Evolutionary conservation across 768 basidiomycete genomes (phyloP).

Genomic region (Gelatoporia subvermispora): DNA sequence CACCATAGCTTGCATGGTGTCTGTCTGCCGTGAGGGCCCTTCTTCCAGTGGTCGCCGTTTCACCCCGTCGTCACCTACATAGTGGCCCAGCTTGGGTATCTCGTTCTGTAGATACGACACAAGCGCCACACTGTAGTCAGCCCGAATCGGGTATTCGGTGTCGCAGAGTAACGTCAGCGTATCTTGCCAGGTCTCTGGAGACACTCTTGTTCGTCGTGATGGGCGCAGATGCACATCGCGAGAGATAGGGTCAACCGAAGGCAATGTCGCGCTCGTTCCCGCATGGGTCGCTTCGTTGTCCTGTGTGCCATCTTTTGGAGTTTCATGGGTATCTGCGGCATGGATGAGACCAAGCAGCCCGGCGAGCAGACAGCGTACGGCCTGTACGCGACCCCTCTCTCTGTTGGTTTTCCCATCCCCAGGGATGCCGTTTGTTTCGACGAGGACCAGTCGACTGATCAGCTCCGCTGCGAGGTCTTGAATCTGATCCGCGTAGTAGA

Average conservation of each 20-base stretch:
- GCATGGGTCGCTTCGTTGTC: conserved; percentile 7
- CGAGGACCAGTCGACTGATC: conserved; percentile 62
- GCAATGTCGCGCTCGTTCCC: conserved; percentile 9
- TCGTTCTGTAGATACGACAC: conserved; percentile 74
- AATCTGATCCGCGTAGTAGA: conserved; percentile 95
- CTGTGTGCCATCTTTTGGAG: conserved; percentile 21
- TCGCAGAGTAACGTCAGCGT: conserved; percentile 84
- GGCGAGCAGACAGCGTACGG: conserved; percentile 65
- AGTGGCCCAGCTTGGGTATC: conserved; percentile 59
- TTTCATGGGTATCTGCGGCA: conserved; percentile 50
- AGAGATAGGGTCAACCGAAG: conserved; percentile 4
- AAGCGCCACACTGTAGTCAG: conserved; percentile 71
- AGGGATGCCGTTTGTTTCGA: conserved; percentile 61
- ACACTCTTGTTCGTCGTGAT: conserved; percentile 61
- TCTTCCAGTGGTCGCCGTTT: conserved; percentile 43
- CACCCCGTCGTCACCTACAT: conserved; percentile 37
- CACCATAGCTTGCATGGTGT: conserved; percentile 42
- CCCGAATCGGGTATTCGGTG: conserved; percentile 67
- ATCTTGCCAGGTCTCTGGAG: conserved; percentile 88
- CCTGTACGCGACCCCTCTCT: conserved; percentile 50
- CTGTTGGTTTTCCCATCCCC: conserved; percentile 33
- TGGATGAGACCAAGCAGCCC: conserved; percentile 67
- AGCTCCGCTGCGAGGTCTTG: conserved; percentile 87
- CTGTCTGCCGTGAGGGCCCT: conserved; percentile 42
- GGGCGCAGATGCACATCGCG: conserved; percentile 28